Base-by-base conservation (phyloP, 2,329 filamentous ascomycete genomes). In the Amphichorda felina region DNA sequence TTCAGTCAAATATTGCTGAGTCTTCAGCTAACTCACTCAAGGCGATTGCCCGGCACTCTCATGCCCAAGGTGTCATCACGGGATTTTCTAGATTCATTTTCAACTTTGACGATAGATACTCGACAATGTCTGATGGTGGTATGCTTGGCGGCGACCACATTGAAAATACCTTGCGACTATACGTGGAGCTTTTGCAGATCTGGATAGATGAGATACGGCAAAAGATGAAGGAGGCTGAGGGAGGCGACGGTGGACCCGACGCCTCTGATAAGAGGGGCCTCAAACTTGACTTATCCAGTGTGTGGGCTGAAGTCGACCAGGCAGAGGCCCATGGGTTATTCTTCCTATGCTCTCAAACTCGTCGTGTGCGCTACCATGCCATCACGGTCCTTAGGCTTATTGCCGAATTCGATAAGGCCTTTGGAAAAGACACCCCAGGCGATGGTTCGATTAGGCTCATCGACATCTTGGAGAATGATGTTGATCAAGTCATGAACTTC, bases 81-180 rank as follows among this genome's bases (percentile, higher is more conserved):
- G 89, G 91, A 0, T 98, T 98, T 58, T 85, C 91, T 26, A 73
- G 88, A 18, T 98, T 96, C 58, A 98, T 98, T 36, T 98, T 98
- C 63, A 94, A 91, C 46, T 98, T 96, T 54, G 93, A 98, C 55
- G 88, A 94, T 45, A 79, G 88, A 17, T 98, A 98, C 55, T 86
- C 89, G 1, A 96, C 91, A 22, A 95, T 96, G 79, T 94, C 88
- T 8, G 91, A 98, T 50, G 91, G 93, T 22, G 91, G 91, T 3
- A 91, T 98, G 79, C 75, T 98, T 17, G 91, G 89, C 0, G 79
- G 85, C 24, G 84, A 81, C 4, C 91, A 98, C 50, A 95, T 98
- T 38, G 91, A 98, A 54, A 94, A 80, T 45, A 98, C 91, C 0
- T 59, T 98, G 15, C 80, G 82, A 42, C 68, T 98, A 9, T 98